Base-by-base conservation (phyloP, 163 green algal species). In the Coccomyxa subellipsoidea region DNA sequence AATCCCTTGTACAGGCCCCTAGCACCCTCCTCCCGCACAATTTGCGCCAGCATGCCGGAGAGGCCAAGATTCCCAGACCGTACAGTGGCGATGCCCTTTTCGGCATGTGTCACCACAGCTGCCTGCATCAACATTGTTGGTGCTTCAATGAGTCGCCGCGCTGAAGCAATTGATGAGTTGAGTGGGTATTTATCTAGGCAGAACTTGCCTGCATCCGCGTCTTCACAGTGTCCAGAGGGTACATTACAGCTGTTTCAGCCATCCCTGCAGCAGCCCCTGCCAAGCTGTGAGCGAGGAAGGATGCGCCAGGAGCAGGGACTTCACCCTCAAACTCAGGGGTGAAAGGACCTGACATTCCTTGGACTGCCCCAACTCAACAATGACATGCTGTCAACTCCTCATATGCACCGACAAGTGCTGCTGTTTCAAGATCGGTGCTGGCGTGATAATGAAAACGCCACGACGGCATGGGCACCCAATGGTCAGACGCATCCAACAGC, bases 201-300 rank as follows among this genome's bases (percentile, higher is more conserved):
- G 47, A 4, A 36, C 18, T 73, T 34, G n/a, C 66, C 66, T 73
- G 66, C 66, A 73, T 36, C n/a, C 66, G 31, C 8, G 66, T 73
- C 27, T 73, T 73, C 8, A 73, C 32, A 23, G 66, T 73, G 66
- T 73, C 66, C 10, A 73, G 29, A 36, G 66, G 66, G 66, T 73
- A 73, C 66, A 73, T 73, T 4, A n/a, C 66, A 12, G 66, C 66
- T n/a, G 66, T 73, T n/a, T 73, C 66, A 32, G 66, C 66, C 66
- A 73, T 73, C 0, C 66, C 66, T 18, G 66, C 66, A n/a, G 66
- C 66, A 18, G 66, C 66, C 10, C 66, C 66, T 73, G 66, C 66
- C 66, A 73, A 36, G 66, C 29, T 34, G n/a, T 73, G 66, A 32
- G 66, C 66, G 10, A 73, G 18, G 27, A 73, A 73, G 66, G n/a